phyloP scores from a whole-genome alignment of 2,329 filamentous ascomycete species.

The Aspergillus fumigatiaffinis region DNA sequence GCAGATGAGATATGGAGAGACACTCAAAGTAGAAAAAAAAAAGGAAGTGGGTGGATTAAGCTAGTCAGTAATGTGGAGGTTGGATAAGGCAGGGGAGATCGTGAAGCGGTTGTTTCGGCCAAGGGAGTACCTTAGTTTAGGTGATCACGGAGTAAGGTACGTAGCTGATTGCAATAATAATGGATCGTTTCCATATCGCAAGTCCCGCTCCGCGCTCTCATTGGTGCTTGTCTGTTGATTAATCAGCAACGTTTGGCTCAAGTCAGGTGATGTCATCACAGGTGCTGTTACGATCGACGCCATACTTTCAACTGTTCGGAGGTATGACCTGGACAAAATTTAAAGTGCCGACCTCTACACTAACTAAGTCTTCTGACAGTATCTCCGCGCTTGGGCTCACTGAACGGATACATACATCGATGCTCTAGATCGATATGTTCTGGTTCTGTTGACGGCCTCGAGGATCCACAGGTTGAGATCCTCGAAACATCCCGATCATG shows the following conservation, averaged over 20 bases:
- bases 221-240: not conserved
- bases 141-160: not conserved
- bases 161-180: not conserved
- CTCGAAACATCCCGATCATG: not conserved
- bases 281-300: slow-evolving; percentile 18
- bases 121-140: not conserved
- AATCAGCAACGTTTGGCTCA: slow-evolving; percentile 7
- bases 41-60: slow-evolving; percentile 1
- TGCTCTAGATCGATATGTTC: not conserved
- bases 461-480: slow-evolving; percentile 1
- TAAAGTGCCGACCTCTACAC: not conserved
- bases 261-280: slow-evolving; percentile 33
- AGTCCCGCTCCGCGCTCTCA: slow-evolving; percentile 2
- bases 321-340: not conserved
- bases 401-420: not conserved
- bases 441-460: not conserved
- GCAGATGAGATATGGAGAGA: slow-evolving; percentile 3
- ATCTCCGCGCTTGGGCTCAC: not conserved
- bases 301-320: slow-evolving; percentile 7
- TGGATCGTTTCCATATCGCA: not conserved
- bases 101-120: not conserved
- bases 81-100: not conserved
- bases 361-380: not conserved
- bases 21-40: slow-evolving; percentile 6
- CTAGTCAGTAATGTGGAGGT: not conserved